A percentile compares a stretch with the other conserved stretches of the same genome.
Evolutionary conservation across 1,284 basidiomycete species (phyloP).

Genomic region (Puccinia horiana): DNA sequence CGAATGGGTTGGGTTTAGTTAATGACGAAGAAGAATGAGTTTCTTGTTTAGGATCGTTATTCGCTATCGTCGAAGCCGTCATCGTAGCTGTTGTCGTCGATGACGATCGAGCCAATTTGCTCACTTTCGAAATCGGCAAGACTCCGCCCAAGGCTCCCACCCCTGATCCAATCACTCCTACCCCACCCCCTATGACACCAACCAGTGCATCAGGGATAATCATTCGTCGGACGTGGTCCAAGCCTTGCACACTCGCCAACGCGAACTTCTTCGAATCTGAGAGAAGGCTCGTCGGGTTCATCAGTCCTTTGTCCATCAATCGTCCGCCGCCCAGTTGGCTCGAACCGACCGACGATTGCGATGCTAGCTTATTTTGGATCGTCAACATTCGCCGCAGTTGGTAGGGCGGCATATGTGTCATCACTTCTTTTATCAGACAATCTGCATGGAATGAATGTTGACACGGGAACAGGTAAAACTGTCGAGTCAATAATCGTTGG

Average conservation of each 20-base stretch:
- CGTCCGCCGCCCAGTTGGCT: too few species aligned
- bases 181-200: conserved; percentile 58
- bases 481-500: conserved; percentile 74
- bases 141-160: conserved; percentile 50
- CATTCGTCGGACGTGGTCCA: conserved; percentile 78
- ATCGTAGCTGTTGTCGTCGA: background rate
- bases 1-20: background rate
- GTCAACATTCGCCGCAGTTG: conserved; percentile 78
- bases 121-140: conserved; percentile 67
- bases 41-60: background rate
- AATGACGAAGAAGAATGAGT: background rate
- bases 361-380: conserved; percentile 73
- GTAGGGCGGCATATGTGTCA: conserved; percentile 79
- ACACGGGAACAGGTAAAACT: conserved; percentile 98
- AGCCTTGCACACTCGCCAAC: conserved; percentile 67
- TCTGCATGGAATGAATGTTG: conserved; percentile 71
- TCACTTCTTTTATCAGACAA: conserved; percentile 67
- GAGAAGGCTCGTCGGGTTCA: conserved; percentile 59
- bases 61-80: too few species aligned
- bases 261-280: conserved; percentile 71
- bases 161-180: conserved; percentile 53
- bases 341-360: background rate
- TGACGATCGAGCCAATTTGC: conserved; percentile 56
- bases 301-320: background rate
- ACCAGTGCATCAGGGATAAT: conserved; percentile 84